Evolutionary conservation across 116 monocot species (phyloP), one percentile per base, ranked within the genome.

Genomic region (Trichopus zeylanicus): DNA sequence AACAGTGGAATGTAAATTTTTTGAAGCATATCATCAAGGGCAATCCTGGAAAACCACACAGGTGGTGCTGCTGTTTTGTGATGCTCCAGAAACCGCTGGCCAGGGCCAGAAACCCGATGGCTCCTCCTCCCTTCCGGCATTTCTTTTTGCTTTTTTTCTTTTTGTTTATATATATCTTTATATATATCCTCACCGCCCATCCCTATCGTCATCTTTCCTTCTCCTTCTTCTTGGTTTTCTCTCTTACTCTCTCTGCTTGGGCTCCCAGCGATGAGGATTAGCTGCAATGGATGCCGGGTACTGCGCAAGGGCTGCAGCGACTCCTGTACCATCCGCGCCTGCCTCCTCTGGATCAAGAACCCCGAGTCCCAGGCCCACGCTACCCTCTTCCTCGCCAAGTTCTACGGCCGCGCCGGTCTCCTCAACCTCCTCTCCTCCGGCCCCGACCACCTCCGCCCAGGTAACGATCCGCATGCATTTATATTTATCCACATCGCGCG

Each of bases 351-450:
- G 81, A 77, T 81, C 52, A 69, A 69, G 53, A 68, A 18, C 65
- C 73, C 81, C 10, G 76, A 73, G 29, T 56, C 73, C 10, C 81
- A 81, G 60, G 81, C 69, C 27, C 63, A 77, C 42, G 81, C 81
- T 31, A 81, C 81, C 31, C 63, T 76, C 42, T 81, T 81, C 57
- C 76, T 81, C 48, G 75, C 71, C 18, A 81, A 81, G 64, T 75
- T 81, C 60, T 81, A 81, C 64, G 81, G 81, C 68, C 81, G 81
- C 42, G 75, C 75, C 20, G 75, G 75, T 1, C 68, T 81, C 48
- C 48, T 72, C 33, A 81, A 81, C 34, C 76, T 81, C 57, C 64
- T 81, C 56, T 63, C 66, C 58, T 53, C 65, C 65, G 73, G 69
- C 16, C 72, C 83, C 18, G 59, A 65, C 0, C 48, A 81, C 58